phyloP scores from a whole-genome alignment of 257 asterid species.

The Solanum phureja region DNA sequence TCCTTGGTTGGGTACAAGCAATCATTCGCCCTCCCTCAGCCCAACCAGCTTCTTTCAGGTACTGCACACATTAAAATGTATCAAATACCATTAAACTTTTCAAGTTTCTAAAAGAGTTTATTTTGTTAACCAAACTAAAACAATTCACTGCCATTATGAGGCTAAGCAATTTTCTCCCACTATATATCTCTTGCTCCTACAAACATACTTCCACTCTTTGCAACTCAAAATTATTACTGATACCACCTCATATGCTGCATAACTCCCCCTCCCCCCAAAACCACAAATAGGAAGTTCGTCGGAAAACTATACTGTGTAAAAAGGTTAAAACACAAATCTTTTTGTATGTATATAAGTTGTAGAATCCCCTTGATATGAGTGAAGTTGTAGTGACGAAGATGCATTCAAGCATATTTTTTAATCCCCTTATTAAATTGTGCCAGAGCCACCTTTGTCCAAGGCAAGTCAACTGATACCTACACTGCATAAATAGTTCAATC shows the following conservation, averaged over 20 bases:
- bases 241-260: not conserved
- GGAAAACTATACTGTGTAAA: not conserved
- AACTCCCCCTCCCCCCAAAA: not conserved
- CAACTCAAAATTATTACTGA: not conserved
- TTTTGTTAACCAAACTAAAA: not conserved
- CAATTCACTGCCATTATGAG: not conserved
- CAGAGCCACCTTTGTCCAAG: not conserved
- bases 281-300: not conserved
- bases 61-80: conserved; percentile 30
- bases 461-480: not conserved
- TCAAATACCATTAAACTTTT: not conserved
- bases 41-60: conserved; percentile 92
- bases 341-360: not conserved
- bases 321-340: not conserved
- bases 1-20: conserved; percentile 94
- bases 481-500: not conserved
- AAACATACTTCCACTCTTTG: not conserved
- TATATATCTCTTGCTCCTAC: not conserved
- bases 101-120: not conserved
- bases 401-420: not conserved
- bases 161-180: not conserved
- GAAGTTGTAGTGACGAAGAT: not conserved
- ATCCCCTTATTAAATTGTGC: not conserved
- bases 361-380: not conserved
- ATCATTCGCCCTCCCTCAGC: conserved; percentile 88